A percentile compares a stretch with the other conserved stretches of the same genome.
Evolutionary conservation across 2,329 filamentous ascomycete genomes (phyloP).

Genomic region (Dryadomyces sulphureus): DNA sequence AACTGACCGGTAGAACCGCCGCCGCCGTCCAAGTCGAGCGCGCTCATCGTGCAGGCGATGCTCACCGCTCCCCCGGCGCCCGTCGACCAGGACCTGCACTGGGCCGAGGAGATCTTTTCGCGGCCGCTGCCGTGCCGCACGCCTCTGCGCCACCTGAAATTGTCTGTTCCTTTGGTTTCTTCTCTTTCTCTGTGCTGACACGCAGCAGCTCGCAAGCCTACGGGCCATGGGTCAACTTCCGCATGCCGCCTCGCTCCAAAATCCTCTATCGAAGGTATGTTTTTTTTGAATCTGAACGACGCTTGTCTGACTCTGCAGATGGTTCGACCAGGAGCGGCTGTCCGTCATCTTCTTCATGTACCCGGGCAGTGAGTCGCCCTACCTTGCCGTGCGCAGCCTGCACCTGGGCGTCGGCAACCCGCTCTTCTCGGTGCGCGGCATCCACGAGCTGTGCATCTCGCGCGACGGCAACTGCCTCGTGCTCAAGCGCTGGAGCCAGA

Average conservation of each 20-base stretch:
- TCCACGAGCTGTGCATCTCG: slow-evolving; percentile 38
- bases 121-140: slow-evolving; percentile 36
- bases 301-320: slow-evolving; percentile 18
- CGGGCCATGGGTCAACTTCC: slow-evolving; percentile 29
- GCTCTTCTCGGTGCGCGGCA: slow-evolving; percentile 34
- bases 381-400: slow-evolving; percentile 30
- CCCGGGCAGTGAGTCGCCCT: slow-evolving; percentile 26
- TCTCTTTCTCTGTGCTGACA: not conserved
- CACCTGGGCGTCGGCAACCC: slow-evolving; percentile 22
- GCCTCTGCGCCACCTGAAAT: slow-evolving; percentile 25
- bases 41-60: slow-evolving; percentile 19
- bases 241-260: slow-evolving; percentile 30
- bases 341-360: slow-evolving; percentile 38
- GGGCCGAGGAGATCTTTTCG: slow-evolving; percentile 47
- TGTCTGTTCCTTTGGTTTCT: not conserved
- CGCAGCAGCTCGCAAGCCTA: slow-evolving; percentile 27
- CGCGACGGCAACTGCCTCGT: slow-evolving; percentile 33
- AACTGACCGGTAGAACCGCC: slow-evolving; percentile 15
- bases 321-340: slow-evolving; percentile 40
- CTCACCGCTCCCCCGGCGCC: slow-evolving; percentile 9
- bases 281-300: not conserved
- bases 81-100: slow-evolving; percentile 25
- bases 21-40: slow-evolving; percentile 20
- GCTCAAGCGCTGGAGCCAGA: slow-evolving; percentile 35
- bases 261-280: slow-evolving; percentile 40